phyloP scores from a whole-genome alignment of 192 early-diverging fungal species.

The Coemansia sp. region DNA sequence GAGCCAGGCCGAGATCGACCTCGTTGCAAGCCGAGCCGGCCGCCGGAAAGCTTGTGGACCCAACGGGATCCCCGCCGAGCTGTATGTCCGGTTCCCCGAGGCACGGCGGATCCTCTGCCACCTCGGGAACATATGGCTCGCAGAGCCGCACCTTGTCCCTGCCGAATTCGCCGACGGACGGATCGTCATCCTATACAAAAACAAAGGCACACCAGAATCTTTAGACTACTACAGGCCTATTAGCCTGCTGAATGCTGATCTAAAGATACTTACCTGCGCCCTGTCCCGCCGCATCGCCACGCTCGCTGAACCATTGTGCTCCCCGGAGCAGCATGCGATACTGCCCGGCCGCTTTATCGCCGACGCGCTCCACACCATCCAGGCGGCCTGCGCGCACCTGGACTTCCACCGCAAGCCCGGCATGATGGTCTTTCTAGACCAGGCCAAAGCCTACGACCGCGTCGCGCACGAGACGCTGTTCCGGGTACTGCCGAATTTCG shows the following conservation, averaged over 20 bases:
- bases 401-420: neutral
- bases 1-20: no score
- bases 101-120: no score
- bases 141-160: constrained; percentile 2
- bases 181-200: constrained; percentile 11
- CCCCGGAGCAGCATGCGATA: constrained; percentile 18
- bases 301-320: neutral
- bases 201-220: constrained; percentile 4
- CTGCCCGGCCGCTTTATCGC: constrained; percentile 12
- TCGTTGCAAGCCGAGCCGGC: no score
- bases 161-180: constrained; percentile 4
- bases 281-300: neutral
- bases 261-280: constrained; percentile 10
- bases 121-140: neutral
- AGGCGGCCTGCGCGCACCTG: constrained; percentile 6
- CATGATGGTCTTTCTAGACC: constrained; percentile 18
- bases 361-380: constrained; percentile 13
- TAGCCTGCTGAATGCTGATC: constrained; percentile 11
- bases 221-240: constrained; percentile 18
- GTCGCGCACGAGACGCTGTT: constrained; percentile 19
- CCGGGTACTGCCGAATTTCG: constrained; percentile 7
- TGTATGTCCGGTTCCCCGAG: no score
- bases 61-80: no score
- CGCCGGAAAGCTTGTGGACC: no score
- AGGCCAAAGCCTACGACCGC: constrained; percentile 15